These are phyloP conservation scores for Hyaloperonospora brassicae DNA, from an alignment of 352 stramenopile genomes.

Conservation along the genomic window DNA sequence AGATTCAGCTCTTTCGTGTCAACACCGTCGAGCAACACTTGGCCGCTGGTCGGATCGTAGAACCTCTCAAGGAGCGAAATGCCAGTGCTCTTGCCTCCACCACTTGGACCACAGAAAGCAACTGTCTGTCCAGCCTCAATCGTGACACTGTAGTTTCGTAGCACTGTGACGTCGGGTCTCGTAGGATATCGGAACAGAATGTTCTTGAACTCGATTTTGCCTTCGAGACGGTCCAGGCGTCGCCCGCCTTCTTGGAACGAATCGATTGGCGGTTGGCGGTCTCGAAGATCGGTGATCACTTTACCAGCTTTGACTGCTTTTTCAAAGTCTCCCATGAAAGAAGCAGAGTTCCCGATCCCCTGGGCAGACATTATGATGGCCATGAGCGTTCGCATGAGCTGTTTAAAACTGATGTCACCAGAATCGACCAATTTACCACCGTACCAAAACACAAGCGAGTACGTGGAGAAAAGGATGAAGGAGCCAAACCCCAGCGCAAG, in stretches of 20 bases:
- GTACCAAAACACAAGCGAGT: slow-evolving; percentile 60
- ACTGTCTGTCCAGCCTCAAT: slow-evolving; percentile 63
- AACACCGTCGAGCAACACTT: slow-evolving; percentile 65
- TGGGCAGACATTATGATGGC: slow-evolving; percentile 36
- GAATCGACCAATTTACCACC: slow-evolving; percentile 40
- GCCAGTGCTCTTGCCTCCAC: slow-evolving; percentile 42
- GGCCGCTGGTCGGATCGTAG: slow-evolving; percentile 46
- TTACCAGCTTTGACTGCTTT: slow-evolving; percentile 57
- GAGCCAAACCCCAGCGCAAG: slow-evolving; percentile 65
- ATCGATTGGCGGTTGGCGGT: slow-evolving; percentile 32
- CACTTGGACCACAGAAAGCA: slow-evolving; percentile 45
- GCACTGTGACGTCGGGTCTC: slow-evolving; percentile 51
- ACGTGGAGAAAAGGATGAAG: slow-evolving; percentile 40
- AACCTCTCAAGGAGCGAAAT: slow-evolving; percentile 50
- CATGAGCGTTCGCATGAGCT: slow-evolving; percentile 50
- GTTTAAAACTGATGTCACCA: slow-evolving; percentile 29
- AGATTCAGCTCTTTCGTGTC: slow-evolving; percentile 71
- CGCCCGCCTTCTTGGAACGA: slow-evolving; percentile 27
- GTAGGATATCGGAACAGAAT: slow-evolving; percentile 76
- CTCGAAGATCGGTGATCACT: slow-evolving; percentile 30
- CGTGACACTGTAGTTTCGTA: slow-evolving; percentile 80
- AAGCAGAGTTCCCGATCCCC: slow-evolving; percentile 23
- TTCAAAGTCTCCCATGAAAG: slow-evolving; percentile 39
- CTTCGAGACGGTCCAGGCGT: slow-evolving; percentile 16
- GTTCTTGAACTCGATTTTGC: slow-evolving; percentile 47